Percentiles rank a stretch among this genome's conserved stretches.
These are phyloP conservation scores for Chlamydomonas asymmetrica DNA, from an alignment of 139 green algal genomes.

Conservation along the genomic window DNA sequence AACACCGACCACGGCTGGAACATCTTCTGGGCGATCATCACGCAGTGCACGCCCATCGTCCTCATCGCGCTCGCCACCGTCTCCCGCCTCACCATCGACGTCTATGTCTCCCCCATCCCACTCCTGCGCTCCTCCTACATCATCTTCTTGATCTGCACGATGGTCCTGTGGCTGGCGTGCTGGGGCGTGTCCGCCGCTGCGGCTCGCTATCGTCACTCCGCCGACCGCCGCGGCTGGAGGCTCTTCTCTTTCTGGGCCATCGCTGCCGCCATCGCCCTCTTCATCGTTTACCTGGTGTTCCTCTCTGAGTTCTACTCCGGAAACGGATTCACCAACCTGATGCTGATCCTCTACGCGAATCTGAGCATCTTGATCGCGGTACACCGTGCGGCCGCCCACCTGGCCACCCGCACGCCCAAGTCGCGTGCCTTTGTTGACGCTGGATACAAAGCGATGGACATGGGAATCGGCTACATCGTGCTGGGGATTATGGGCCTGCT, in stretches of 20 bases:
- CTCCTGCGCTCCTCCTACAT: slow-evolving; percentile 1
- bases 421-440: slow-evolving; percentile 30
- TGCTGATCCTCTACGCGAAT: slow-evolving; percentile 44
- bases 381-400: slow-evolving; percentile 9
- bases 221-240: slow-evolving; percentile 13
- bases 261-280: not conserved
- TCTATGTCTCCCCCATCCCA: slow-evolving; percentile 2
- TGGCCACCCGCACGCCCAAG: not conserved
- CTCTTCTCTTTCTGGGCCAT: slow-evolving; percentile 31
- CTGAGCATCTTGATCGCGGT: slow-evolving; percentile 22
- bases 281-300: slow-evolving; percentile 17
- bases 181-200: not conserved
- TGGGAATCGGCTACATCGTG: slow-evolving; percentile 1
- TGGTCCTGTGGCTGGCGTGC: slow-evolving; percentile 19
- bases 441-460: slow-evolving; percentile 15
- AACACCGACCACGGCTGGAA: slow-evolving; percentile 36
- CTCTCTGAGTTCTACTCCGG: slow-evolving; percentile 20
- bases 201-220: not conserved
- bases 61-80: slow-evolving; percentile 37
- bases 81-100: slow-evolving; percentile 22
- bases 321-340: slow-evolving; percentile 32
- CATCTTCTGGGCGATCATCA: slow-evolving; percentile 12
- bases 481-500: slow-evolving; percentile 25
- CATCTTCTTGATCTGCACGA: slow-evolving; percentile 12
- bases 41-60: slow-evolving; percentile 4